phyloP scores from a whole-genome alignment of 2,329 filamentous ascomycete species.

The Didymosphaeria variabile region DNA sequence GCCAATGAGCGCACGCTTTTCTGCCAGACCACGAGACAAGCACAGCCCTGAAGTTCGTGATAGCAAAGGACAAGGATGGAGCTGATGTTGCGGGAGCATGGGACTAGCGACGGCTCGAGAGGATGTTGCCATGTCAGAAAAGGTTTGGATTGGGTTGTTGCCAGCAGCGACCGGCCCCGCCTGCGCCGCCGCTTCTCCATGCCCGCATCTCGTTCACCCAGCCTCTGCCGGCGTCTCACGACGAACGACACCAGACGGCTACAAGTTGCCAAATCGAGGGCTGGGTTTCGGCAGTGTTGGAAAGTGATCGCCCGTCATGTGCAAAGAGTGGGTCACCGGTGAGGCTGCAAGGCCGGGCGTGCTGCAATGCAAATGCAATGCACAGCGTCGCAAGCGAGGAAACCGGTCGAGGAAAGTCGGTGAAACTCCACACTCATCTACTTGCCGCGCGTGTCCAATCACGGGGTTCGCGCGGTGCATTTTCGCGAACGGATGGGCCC shows the following conservation, averaged over 20 bases:
- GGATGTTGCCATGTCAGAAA: neutral
- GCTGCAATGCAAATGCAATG: neutral
- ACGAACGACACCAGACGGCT: neutral
- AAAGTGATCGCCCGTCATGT: conserved; percentile 3
- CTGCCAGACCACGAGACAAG: conserved; percentile 12
- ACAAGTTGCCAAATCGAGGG: neutral
- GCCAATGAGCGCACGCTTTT: conserved; percentile 12
- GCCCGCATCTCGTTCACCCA: neutral
- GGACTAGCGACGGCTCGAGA: neutral
- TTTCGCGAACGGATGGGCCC: conserved; percentile 7
- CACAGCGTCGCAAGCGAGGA: conserved; percentile 10
- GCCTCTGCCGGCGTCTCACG: too few species aligned
- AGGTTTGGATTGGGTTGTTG: neutral
- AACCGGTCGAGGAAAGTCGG: conserved; percentile 13
- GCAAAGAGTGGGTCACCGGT: conserved; percentile 12
- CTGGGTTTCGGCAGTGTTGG: neutral
- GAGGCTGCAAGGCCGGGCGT: conserved; percentile 10
- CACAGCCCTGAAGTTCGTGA: conserved; percentile 16
- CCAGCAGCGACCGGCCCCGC: neutral
- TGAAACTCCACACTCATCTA: conserved; percentile 12
- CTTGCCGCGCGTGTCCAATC: neutral
- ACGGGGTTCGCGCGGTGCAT: neutral
- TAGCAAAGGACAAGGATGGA: neutral
- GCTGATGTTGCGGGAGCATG: neutral
- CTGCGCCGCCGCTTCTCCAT: neutral